Base-by-base conservation (phyloP, 2,329 filamentous ascomycete genomes). In the Myriangium duriaei region DNA sequence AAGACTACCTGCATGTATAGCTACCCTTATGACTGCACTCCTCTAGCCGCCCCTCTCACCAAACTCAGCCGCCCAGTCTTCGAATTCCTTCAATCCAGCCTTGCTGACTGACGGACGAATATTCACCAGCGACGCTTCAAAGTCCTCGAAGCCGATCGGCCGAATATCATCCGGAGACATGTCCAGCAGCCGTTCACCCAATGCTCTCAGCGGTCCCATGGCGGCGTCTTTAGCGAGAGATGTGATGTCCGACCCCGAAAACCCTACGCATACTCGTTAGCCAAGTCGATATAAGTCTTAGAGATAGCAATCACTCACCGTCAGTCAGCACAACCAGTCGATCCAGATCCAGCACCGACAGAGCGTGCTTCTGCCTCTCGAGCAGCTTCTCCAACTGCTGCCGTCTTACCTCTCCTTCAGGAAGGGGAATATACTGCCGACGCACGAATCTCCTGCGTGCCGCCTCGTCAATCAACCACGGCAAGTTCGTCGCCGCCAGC, bases 401-500 rank as follows among this genome's bases (percentile, higher is more conserved):
- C 40, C 76, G 77, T 40, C 91, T 72, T 1, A 92, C 93, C 47
- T 79, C 74, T 9, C 77, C 72, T 55, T 96, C 91, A 0, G 91
- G 91, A 7, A 98, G 62, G 1, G 91, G 88, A 43, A 98, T 98
- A 56, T 98, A 98, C 59, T 96, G 91, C 42, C 91, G 73, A 45
- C 91, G 70, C 11, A 95, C 88, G 54, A 98, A 98, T 35, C 91
- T 71, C 40, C 91, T 70, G 41, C 91, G 71, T 1, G 91, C 91
- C 15, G 91, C 91, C 58, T 96, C 91, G 50, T 98, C 91, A 49
- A 98, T 96, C 21, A 87, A 86, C 91, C 91, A 98, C 0, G 91
- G 91, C 42, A 96, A 59, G 55, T 98, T 98, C 1, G 91, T 98
- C 13, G 91, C 91, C 1, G 91, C 91, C 24, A 98, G 71, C 1